Evolutionary conservation across 2,329 filamentous ascomycete genomes (phyloP), one percentile per base, ranked within the genome.

Genomic region (Proliferodiscus dingleyae): DNA sequence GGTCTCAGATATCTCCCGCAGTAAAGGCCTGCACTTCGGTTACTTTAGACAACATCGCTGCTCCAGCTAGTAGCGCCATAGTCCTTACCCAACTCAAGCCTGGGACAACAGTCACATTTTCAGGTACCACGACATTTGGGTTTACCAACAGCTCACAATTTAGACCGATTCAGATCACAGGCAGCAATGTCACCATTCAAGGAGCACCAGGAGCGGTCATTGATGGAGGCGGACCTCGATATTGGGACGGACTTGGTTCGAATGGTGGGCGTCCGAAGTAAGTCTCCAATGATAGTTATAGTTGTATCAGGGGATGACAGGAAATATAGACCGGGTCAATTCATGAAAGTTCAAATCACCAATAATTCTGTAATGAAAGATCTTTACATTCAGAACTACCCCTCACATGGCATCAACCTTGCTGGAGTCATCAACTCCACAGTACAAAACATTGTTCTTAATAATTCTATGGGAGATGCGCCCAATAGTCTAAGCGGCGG

Each of bases 181-280:
- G 70, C 4, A 67, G 59, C 4, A 56, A 66, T 39, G 55, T 72
- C 16, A 66, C 65, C 5, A 65, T 72, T 43, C 68, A 62, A 11
- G 67, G 67, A 24, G 56, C 57, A 1, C 37, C 50, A 3, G 66
- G 59, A 11, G 63, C 64, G 29, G 51, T 65, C 10, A 64, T 69
- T 30, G 61, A 69, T 45, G 66, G 66, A 33, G 67, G 68, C 40
- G 69, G 68, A 3, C 57, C 58, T 16, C 54, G 59, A n/a, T 71
- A 68, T 58, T 71, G 69, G 68, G 69, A 71, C 47, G 68, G 68
- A 5, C 52, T 68, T 13, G 71, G 71, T 13, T 66, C 63, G n/a
- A 74, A 74, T 43, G 70, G 71, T n/a, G 70, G 70, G 11, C 18
- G 38, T 8, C 37, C 45, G 8, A 53, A 53, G 48, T 48, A 44